Percentiles rank a stretch among this genome's conserved stretches.
Conservation (phyloP, 2,329 filamentous ascomycete genomes). For the Fusarium sambucinum region DNA sequence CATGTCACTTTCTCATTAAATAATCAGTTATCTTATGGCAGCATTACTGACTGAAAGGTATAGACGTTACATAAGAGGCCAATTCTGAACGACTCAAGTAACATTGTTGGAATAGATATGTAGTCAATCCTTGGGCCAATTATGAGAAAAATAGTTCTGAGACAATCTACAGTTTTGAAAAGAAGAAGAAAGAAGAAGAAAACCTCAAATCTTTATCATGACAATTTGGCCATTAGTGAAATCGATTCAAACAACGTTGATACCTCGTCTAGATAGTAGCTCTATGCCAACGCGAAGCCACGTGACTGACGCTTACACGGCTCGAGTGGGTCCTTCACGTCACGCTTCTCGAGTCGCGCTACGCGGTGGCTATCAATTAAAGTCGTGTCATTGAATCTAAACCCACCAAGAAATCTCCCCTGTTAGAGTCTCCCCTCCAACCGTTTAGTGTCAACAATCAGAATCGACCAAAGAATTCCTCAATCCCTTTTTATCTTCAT, state of each 20-base stretch:
- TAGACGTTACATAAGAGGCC: constrained; percentile 1
- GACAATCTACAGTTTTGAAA: not conserved
- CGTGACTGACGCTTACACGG: constrained; percentile 42
- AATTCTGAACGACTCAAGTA: not conserved
- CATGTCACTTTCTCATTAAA: not conserved
- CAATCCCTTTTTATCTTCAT: constrained; percentile 11
- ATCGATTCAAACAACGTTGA: not conserved
- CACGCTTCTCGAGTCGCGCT: constrained; percentile 54
- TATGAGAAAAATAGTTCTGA: not conserved
- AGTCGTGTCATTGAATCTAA: constrained; percentile 46
- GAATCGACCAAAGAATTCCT: constrained; percentile 14
- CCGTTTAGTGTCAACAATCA: constrained; percentile 39
- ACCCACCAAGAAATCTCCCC: constrained; percentile 32
- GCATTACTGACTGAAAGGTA: constrained; percentile 14
- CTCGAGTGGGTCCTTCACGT: constrained; percentile 53
- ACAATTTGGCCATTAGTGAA: not conserved
- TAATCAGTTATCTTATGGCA: not conserved
- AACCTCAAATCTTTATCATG: not conserved
- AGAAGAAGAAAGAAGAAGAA: no score
- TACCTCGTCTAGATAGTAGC: not conserved
- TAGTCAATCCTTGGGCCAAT: not conserved
- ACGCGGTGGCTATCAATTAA: constrained; percentile 47
- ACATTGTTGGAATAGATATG: not conserved
- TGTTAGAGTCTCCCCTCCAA: constrained; percentile 29
- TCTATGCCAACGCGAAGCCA: constrained; percentile 44